Evolutionary conservation across 1,139 yeast species (phyloP), one percentile per base, ranked within the genome.

Genomic region (Kluyveromyces sp.): DNA sequence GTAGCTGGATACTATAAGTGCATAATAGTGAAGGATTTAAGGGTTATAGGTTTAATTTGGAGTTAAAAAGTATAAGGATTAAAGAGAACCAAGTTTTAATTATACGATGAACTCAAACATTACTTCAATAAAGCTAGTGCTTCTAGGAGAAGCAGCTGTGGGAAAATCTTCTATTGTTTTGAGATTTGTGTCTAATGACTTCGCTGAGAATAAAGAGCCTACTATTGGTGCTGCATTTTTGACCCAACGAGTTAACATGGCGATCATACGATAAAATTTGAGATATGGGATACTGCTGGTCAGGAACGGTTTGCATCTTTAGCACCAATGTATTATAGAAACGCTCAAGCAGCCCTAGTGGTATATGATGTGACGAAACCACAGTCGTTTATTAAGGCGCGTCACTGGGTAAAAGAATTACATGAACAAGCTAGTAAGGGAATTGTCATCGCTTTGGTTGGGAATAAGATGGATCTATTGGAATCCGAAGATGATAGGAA

Each of bases 261-360:
- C 94, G 89, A 86, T 53, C 79, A 86, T 56, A 86, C 95, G 15
- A 89, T 92, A 63, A 92, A 92, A 65, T 92, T 89, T 67, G 98
- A 92, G 66, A 92, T 92, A 54, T 92, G 97, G 97, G 98, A 92
- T 64, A 92, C 98, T 10, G 98, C 98, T 0, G 98, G 98, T 21
- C 98, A 92, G 69, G 98, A 92, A 66, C 72, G 98, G 53, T 92
- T 92, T 72, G 97, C 97, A 3, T 84, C 94, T 34, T 74, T 92
- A 62, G 97, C 97, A 1, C 98, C 97, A 28, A 86, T 92, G 95
- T 92, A 92, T 68, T 92, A 92, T 71, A 79, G 98, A 63, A 92
- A 92, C 61, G 97, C 98, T n/a, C 97, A 92, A 66, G 95, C 96
- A 34, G 98, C 98, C 0, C 72, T 92, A 54, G 97, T 92, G 7